Evolutionary conservation across 495 filamentous ascomycete species (phyloP).

Genomic region (Evernia prunastri): DNA sequence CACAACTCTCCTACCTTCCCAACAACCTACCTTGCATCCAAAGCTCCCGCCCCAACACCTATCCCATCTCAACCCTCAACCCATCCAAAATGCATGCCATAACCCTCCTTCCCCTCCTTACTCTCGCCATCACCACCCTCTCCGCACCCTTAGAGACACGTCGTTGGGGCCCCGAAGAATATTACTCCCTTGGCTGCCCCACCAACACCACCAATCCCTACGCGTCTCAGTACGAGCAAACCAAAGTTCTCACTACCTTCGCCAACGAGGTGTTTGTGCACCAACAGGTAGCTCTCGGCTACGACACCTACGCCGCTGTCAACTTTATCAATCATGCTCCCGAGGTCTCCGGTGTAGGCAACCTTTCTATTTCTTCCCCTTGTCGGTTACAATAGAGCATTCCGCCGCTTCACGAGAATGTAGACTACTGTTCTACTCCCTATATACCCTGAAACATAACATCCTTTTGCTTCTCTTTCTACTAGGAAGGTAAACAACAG

Average conservation of each 20-base stretch:
- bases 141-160: not conserved
- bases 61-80: not conserved
- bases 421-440: too few relatives aligned
- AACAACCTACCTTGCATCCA: not conserved
- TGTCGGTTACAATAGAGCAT: not conserved
- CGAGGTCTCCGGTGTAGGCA: not conserved
- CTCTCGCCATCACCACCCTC: constrained; percentile 28
- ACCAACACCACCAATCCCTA: constrained; percentile 6
- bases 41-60: not conserved
- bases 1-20: not conserved
- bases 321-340: constrained; percentile 10
- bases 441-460: too few relatives aligned
- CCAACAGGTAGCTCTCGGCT: constrained; percentile 2
- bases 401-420: too few relatives aligned
- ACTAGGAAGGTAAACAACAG: too few relatives aligned
- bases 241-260: constrained; percentile 2
- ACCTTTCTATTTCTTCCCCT: not conserved
- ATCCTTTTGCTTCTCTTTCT: too few relatives aligned
- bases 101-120: constrained; percentile 22
- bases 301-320: constrained; percentile 9
- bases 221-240: constrained; percentile 7
- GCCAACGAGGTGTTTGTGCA: constrained; percentile 6
- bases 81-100: constrained; percentile 15
- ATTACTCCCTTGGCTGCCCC: constrained; percentile 10
- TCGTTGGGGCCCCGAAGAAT: not conserved